These are phyloP conservation scores for Mallotus nudiflorus DNA, from an alignment of 345 rosid genomes.

Conservation along the genomic window DNA sequence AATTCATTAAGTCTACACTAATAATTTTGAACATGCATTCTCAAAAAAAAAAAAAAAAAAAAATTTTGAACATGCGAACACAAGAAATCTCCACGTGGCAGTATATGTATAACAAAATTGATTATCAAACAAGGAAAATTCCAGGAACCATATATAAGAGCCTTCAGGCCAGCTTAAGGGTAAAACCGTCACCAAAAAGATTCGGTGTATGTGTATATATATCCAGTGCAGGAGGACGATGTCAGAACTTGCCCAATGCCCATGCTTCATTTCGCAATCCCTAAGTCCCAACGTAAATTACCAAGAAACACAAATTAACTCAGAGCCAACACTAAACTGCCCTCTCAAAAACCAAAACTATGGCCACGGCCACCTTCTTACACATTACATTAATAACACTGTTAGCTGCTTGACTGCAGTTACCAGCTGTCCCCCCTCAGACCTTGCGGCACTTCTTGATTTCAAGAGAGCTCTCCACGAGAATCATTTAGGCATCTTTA, in stretches of 20 bases:
- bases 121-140: no score
- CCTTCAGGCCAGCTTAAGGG: slow-evolving; percentile 17
- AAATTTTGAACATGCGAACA: no score
- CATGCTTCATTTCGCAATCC: neutral
- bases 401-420: slow-evolving; percentile 38
- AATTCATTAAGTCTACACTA: no score
- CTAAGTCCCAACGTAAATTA: neutral
- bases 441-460: slow-evolving; percentile 64
- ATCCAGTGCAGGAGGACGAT: neutral
- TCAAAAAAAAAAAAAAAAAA: no score
- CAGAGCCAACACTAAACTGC: no score
- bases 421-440: slow-evolving; percentile 68
- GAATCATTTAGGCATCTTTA: slow-evolving; percentile 70
- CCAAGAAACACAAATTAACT: neutral
- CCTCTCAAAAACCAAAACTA: neutral
- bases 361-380: slow-evolving; percentile 6
- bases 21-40: no score
- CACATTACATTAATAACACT: neutral
- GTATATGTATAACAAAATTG: no score
- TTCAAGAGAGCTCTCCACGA: slow-evolving; percentile 70
- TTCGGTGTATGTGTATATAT: slow-evolving; percentile 21
- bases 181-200: slow-evolving; percentile 30
- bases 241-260: neutral
- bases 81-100: no score
- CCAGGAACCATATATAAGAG: neutral